Percentiles rank a stretch among this genome's conserved stretches.
Evolutionary conservation across 1,284 basidiomycete genomes (phyloP).

Genomic region (Ustilago curta): DNA sequence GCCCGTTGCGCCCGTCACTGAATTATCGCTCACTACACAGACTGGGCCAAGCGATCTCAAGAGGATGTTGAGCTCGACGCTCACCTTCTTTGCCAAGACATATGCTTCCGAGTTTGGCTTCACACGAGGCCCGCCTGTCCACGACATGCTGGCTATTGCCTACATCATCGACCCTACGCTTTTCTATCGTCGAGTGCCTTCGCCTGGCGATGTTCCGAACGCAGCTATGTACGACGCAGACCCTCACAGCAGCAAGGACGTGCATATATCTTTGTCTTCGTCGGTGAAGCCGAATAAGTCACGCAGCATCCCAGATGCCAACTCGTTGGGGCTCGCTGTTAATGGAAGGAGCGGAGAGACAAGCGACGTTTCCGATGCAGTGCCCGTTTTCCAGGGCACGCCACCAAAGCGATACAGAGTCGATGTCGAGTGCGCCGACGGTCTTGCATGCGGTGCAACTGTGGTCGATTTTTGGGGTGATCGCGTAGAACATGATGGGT

Average conservation of each 20-base stretch:
- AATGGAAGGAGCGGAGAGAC: slow-evolving; percentile 16
- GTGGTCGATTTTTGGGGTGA: slow-evolving; percentile 62
- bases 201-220: slow-evolving; percentile 43
- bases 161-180: slow-evolving; percentile 61
- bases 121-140: slow-evolving; percentile 57
- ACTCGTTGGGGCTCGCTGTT: slow-evolving; percentile 25
- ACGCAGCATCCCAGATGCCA: slow-evolving; percentile 4
- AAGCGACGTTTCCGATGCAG: slow-evolving; percentile 18
- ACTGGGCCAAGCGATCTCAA: slow-evolving; percentile 44
- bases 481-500: slow-evolving; percentile 46
- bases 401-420: slow-evolving; percentile 56
- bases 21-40: slow-evolving; percentile 17
- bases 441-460: slow-evolving; percentile 55
- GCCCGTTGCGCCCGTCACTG: slow-evolving; percentile 13
- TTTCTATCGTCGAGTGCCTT: slow-evolving; percentile 47
- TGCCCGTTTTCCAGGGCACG: slow-evolving; percentile 2
- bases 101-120: slow-evolving; percentile 61
- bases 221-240: slow-evolving; percentile 34
- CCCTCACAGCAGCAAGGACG: slow-evolving; percentile 42
- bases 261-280: background rate
- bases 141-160: slow-evolving; percentile 62
- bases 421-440: slow-evolving; percentile 51
- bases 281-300: slow-evolving; percentile 1
- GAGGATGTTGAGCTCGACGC: slow-evolving; percentile 51
- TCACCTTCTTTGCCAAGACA: slow-evolving; percentile 57